Conservation (phyloP, 148 eudicot genomes). For the Silene uniflora region DNA sequence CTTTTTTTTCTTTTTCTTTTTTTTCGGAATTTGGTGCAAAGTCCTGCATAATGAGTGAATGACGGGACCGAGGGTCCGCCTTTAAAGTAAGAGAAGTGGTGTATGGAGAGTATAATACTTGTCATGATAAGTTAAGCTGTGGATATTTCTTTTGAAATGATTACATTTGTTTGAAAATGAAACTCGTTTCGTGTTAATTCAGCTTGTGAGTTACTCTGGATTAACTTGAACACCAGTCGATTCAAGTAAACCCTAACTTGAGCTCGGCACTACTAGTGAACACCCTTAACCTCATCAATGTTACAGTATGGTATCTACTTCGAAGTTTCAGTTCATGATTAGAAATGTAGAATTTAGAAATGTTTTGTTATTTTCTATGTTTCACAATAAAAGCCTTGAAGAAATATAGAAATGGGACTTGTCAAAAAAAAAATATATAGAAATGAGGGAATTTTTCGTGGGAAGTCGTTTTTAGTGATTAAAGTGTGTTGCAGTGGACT, state of each 20-base stretch:
- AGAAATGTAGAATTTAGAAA: neutral
- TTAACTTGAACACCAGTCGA: neutral
- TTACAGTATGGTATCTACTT: neutral
- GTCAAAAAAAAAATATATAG: too few species aligned
- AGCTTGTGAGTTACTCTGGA: neutral
- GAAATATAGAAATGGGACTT: neutral
- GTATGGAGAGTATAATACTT: neutral
- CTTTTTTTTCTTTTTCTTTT: neutral
- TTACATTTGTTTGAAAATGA: neutral
- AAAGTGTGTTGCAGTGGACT: neutral
- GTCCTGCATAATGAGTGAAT: neutral
- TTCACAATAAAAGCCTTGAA: neutral
- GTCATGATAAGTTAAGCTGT: neutral
- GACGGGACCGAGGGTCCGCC: neutral
- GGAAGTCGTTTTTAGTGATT: neutral
- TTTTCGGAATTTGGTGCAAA: neutral
- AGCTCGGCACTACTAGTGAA: neutral
- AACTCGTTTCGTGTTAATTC: too few species aligned
- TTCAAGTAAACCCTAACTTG: neutral
- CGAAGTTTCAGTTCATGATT: slow-evolving; percentile 6
- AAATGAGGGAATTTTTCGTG: too few species aligned
- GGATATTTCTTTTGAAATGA: neutral
- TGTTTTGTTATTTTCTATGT: neutral
- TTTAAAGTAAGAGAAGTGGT: neutral
- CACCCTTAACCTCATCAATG: neutral